Evolutionary conservation across 2,329 filamentous ascomycete species (phyloP).

Genomic region (Phialemoniopsis sp.): DNA sequence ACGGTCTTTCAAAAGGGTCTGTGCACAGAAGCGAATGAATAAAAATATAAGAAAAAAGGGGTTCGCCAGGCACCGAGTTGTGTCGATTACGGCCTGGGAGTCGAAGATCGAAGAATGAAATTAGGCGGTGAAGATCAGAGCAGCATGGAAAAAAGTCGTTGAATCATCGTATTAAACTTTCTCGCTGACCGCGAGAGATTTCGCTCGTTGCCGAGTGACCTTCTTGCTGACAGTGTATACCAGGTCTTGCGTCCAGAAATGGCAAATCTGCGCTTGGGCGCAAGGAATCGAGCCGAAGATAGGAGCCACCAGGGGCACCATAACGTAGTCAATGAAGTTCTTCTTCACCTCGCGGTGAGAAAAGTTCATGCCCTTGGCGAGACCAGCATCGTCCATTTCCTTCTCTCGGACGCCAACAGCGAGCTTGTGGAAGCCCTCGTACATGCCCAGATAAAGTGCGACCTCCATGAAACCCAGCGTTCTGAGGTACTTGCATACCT

Average conservation of each 20-base stretch:
- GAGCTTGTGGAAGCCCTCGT: slow-evolving; percentile 62
- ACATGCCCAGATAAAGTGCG: slow-evolving; percentile 59
- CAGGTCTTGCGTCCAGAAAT: slow-evolving; percentile 66
- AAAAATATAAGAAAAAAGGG: slow-evolving; percentile 8
- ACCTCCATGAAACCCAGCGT: slow-evolving; percentile 59
- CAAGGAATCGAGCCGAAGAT: slow-evolving; percentile 65
- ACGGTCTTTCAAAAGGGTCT: slow-evolving; percentile 18
- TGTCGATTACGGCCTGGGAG: not conserved
- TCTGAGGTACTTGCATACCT: slow-evolving; percentile 55
- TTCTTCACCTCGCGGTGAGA: slow-evolving; percentile 51
- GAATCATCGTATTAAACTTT: slow-evolving; percentile 31
- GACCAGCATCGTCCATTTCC: slow-evolving; percentile 62
- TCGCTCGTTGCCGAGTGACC: slow-evolving; percentile 47
- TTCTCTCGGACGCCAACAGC: slow-evolving; percentile 56
- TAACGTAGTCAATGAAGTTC: slow-evolving; percentile 58
- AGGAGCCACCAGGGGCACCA: slow-evolving; percentile 64
- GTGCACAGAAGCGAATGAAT: slow-evolving; percentile 19
- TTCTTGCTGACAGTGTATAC: slow-evolving; percentile 73
- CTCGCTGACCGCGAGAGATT: slow-evolving; percentile 35
- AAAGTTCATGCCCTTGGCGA: slow-evolving; percentile 63
- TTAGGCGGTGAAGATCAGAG: slow-evolving; percentile 4
- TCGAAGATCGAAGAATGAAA: slow-evolving; percentile 11
- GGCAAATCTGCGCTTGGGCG: slow-evolving; percentile 62
- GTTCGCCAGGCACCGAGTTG: slow-evolving; percentile 7
- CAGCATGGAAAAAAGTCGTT: slow-evolving; percentile 5